Evolutionary conservation across 805 yeast genomes (phyloP).

Genomic region (Candida succiphila): DNA sequence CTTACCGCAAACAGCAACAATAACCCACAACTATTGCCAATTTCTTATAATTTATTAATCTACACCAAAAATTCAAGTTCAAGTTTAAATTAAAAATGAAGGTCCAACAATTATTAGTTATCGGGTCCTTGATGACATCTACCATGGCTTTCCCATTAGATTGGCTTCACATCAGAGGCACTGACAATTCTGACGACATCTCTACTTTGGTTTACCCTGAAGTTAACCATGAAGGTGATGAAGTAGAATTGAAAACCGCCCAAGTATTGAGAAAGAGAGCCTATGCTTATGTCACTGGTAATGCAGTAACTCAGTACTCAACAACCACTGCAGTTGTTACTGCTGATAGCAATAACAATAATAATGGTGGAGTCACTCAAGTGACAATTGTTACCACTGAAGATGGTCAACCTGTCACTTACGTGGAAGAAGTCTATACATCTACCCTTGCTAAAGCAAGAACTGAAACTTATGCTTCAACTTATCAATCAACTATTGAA

Average conservation of each 20-base stretch:
- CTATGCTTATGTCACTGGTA: constrained; percentile 16
- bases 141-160: constrained; percentile 1
- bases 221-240: background rate
- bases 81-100: constrained; percentile 1
- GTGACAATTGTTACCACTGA: constrained; percentile 3
- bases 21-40: constrained; percentile 1
- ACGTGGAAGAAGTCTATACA: too few relatives aligned
- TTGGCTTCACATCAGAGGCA: background rate
- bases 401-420: background rate
- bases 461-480: constrained; percentile 1
- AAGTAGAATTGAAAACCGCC: background rate
- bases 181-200: background rate
- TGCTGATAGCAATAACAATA: constrained; percentile 3
- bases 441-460: background rate
- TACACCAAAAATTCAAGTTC: constrained; percentile 2
- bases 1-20: background rate
- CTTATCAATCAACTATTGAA: constrained; percentile 6
- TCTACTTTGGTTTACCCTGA: background rate
- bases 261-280: constrained; percentile 13
- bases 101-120: constrained; percentile 1
- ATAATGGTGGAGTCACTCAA: constrained; percentile 2
- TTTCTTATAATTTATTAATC: background rate
- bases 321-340: constrained; percentile 4
- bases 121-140: background rate
- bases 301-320: constrained; percentile 12